A percentile compares a stretch with the other conserved stretches of the same genome.
Evolutionary conservation across 2,329 filamentous ascomycete genomes (phyloP).

Genomic region (Chrysoporthe austroafricana): DNA sequence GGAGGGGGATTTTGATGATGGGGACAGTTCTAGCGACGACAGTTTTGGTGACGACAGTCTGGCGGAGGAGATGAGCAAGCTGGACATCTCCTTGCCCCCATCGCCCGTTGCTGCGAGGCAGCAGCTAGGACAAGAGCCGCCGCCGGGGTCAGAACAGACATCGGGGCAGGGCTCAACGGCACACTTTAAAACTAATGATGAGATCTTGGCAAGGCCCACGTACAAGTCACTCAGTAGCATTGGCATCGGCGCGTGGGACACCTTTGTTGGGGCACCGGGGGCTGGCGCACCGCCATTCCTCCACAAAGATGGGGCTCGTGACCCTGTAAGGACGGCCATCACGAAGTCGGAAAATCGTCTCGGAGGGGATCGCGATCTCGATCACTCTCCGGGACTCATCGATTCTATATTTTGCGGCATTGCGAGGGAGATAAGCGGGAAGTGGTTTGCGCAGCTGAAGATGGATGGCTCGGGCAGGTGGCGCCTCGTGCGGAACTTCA

Average conservation of each 20-base stretch:
- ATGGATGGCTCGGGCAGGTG: slow-evolving; percentile 24
- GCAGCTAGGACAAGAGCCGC: background rate
- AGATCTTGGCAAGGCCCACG: background rate
- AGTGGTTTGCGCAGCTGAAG: slow-evolving; percentile 11
- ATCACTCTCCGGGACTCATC: slow-evolving; percentile 13
- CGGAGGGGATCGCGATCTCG: background rate
- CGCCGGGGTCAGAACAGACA: background rate
- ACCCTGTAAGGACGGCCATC: background rate
- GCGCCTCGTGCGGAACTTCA: slow-evolving; percentile 14
- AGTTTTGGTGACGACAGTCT: background rate
- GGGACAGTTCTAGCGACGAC: background rate
- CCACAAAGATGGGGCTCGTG: background rate
- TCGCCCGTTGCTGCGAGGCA: background rate
- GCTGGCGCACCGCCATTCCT: background rate
- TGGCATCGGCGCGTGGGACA: background rate
- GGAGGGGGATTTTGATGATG: background rate
- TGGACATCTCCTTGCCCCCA: slow-evolving; percentile 10
- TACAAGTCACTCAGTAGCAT: background rate
- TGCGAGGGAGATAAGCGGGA: slow-evolving; percentile 1
- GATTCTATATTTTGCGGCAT: slow-evolving; percentile 14
- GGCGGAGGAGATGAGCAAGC: slow-evolving; percentile 18
- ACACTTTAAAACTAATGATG: background rate
- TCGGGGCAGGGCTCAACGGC: background rate
- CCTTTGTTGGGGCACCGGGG: background rate
- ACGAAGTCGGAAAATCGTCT: background rate